phyloP scores from a whole-genome alignment of 139 green algal species.

The Dunaliella sp. region DNA sequence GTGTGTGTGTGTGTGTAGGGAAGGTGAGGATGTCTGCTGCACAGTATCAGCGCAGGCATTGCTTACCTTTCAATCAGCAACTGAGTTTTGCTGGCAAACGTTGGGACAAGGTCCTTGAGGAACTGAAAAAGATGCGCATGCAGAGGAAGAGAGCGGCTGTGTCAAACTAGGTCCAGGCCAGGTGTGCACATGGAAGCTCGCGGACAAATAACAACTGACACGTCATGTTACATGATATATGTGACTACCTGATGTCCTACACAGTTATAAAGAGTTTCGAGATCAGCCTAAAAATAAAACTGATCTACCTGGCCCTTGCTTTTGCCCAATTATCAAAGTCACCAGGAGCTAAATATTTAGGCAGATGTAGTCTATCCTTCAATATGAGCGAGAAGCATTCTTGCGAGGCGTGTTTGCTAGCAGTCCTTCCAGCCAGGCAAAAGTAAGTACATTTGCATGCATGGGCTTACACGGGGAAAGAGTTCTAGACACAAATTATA shows the following conservation, averaged over 20 bases:
- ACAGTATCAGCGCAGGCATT: background rate
- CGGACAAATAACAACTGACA: background rate
- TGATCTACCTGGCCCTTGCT: background rate
- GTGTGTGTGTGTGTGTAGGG: background rate
- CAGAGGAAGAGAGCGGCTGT: background rate
- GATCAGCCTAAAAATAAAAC: background rate
- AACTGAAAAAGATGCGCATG: constrained; percentile 3
- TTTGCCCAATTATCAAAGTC: no score
- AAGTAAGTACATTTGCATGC: background rate
- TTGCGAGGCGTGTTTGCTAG: background rate
- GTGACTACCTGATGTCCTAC: background rate
- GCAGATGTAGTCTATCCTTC: background rate
- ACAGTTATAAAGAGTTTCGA: background rate
- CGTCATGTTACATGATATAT: background rate
- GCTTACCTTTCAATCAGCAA: background rate
- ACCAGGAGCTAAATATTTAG: background rate
- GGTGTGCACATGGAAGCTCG: background rate
- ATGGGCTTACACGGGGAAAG: background rate
- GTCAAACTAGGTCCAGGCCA: background rate
- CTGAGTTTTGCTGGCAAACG: constrained; percentile 8
- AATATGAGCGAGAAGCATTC: background rate
- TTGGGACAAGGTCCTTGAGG: constrained; percentile 21
- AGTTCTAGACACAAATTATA: background rate
- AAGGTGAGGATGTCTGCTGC: no score
- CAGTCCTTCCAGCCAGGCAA: background rate